These are phyloP conservation scores for Vigna angularis DNA, from an alignment of 306 rosid genomes.

Conservation along the genomic window DNA sequence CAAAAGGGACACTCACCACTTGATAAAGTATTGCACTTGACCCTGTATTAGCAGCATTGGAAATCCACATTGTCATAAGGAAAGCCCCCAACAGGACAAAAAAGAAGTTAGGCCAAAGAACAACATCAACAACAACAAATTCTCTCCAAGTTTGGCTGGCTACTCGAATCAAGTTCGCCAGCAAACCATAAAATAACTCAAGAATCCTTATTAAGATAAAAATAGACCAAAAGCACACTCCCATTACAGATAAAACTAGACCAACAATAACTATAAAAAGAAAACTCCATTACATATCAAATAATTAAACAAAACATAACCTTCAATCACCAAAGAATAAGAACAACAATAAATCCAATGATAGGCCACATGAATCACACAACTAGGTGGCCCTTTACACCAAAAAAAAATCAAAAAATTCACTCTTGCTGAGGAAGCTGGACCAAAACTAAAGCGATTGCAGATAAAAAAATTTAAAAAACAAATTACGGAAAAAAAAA, in stretches of 20 bases:
- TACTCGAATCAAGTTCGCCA: neutral
- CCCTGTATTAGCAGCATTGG: constrained; percentile 59
- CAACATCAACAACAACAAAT: neutral
- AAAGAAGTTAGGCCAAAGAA: constrained; percentile 39
- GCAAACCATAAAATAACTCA: neutral
- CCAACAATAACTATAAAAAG: neutral
- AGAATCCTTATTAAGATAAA: neutral
- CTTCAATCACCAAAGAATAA: neutral
- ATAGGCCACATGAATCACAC: neutral
- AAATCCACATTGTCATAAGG: constrained; percentile 17
- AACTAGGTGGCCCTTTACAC: neutral
- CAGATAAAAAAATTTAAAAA: too few species aligned
- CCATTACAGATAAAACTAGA: neutral
- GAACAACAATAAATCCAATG: neutral
- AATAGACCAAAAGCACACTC: neutral
- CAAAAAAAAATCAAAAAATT: too few species aligned
- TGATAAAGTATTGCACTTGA: constrained; percentile 77
- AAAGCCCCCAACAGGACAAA: neutral
- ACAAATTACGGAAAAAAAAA: too few species aligned
- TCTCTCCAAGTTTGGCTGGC: neutral
- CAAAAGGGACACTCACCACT: constrained; percentile 68
- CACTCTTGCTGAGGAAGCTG: too few species aligned
- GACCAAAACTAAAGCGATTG: too few species aligned
- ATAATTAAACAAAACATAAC: neutral
- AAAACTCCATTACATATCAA: neutral